Evolutionary conservation across 2,329 filamentous ascomycete genomes (phyloP), one percentile per base, ranked within the genome.

Genomic region (Macroventuria anomochaeta): DNA sequence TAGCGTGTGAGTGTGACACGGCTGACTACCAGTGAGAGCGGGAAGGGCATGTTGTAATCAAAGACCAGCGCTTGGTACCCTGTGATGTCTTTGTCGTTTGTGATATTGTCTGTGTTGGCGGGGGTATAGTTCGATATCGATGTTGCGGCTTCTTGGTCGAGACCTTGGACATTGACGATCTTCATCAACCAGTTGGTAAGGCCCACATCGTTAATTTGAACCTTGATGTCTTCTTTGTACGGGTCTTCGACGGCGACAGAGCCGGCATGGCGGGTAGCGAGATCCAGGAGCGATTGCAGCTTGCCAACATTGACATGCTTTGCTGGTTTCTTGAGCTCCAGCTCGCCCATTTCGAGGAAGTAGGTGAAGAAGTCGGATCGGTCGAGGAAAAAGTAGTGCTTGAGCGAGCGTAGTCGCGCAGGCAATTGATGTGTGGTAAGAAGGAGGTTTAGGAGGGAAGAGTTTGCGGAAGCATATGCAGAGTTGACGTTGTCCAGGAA

Each of bases 321-420:
- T 53, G 93, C 90, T 26, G 90, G 88, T 72, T 97, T 97, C 67
- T 91, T 89, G 53, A 99, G 82, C 76, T 99, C 95, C 1, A 92
- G 93, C 25, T 89, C 83, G 48, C 91, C 88, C 17, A 99, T 86
- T 71, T 99, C 95, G 55, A 99, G 86, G 74, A 99, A 99, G 76
- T 97, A 96, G 2, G 92, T 92, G 75, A 99, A 97, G 79, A 96
- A 99, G 74, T 99, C 95, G 28, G 95, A 97, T 7, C 93, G 89
- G 66, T 97, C 93, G 58, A 99, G 87, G 81, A 99, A 99, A 80
- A 97, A 99, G 79, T 99, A 99, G 76, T 99, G 95, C 74, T 99
- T 99, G 32, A 99, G 81, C 12, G 93, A 97, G 38, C 89, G 86
- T 51, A 99, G 82, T 31, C 95, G 86, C 23, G 90, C 89, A 0